phyloP scores from a whole-genome alignment of 2,329 filamentous ascomycete species.

The Penicillium sclerotigenum region DNA sequence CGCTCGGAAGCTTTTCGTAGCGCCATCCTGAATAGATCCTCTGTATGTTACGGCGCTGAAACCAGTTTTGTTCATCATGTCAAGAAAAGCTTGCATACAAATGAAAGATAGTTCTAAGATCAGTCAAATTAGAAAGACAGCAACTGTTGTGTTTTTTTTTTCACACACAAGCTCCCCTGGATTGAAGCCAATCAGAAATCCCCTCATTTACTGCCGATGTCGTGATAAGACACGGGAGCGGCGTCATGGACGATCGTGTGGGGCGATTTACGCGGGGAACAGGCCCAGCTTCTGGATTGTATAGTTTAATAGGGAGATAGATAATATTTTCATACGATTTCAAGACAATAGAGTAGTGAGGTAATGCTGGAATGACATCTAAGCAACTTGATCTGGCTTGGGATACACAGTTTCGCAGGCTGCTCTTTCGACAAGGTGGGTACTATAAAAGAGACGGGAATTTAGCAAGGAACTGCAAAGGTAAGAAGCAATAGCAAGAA shows the following conservation, averaged over 20 bases:
- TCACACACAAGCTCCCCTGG: background rate
- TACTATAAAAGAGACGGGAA: background rate
- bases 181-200: background rate
- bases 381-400: background rate
- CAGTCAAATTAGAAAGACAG: background rate
- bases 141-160: background rate
- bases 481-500: background rate
- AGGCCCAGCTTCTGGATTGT: background rate
- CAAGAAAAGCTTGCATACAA: background rate
- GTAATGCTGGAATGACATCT: background rate
- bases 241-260: constrained; percentile 1
- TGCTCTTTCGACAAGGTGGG: background rate
- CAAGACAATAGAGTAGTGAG: background rate
- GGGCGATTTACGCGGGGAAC: background rate
- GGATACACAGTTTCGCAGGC: background rate
- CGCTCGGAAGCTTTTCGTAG: constrained; percentile 4
- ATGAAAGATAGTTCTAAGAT: background rate
- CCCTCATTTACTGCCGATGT: constrained; percentile 26
- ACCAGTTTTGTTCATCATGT: constrained; percentile 9
- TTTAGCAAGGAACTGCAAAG: background rate
- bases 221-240: constrained; percentile 19
- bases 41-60: constrained; percentile 3
- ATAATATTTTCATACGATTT: background rate
- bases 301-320: background rate
- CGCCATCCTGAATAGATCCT: background rate